Percentiles rank a stretch among this genome's conserved stretches.
Conservation (phyloP, 805 yeast species). For the Wickerhamiella sorbophila region DNA sequence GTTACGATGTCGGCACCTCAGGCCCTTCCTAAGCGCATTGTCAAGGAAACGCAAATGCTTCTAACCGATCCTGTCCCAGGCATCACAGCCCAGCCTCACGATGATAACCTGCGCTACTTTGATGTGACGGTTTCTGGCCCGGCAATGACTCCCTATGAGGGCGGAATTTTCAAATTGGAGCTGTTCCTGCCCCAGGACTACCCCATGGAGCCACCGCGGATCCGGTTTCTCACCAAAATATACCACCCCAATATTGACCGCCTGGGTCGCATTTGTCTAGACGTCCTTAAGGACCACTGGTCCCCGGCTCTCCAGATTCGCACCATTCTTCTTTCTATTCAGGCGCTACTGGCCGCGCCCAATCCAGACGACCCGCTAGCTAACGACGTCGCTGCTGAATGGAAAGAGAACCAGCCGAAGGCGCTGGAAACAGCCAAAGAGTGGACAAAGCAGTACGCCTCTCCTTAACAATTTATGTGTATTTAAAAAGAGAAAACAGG, state of each 20-base stretch:
- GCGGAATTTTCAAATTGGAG: conserved; percentile 64
- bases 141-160: conserved; percentile 75
- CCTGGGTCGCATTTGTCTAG: conserved; percentile 88
- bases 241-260: conserved; percentile 96
- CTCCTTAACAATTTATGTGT: background rate
- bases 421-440: conserved; percentile 72
- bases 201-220: conserved; percentile 97
- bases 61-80: conserved; percentile 95
- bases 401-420: conserved; percentile 71
- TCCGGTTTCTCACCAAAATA: conserved; percentile 81
- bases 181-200: conserved; percentile 89
- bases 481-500: background rate
- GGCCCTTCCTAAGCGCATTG: conserved; percentile 72
- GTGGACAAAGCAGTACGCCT: conserved; percentile 56
- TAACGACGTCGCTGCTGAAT: conserved; percentile 92
- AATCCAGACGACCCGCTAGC: conserved; percentile 98
- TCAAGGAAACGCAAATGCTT: conserved; percentile 89
- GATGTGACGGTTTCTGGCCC: conserved; percentile 91
- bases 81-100: conserved; percentile 83
- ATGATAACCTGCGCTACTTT: conserved; percentile 84
- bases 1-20: conserved; percentile 22
- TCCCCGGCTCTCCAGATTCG: conserved; percentile 94
- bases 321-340: conserved; percentile 79
- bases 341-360: conserved; percentile 88
- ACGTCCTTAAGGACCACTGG: conserved; percentile 91